phyloP scores from a whole-genome alignment of 345 rosid species.

The Pugionium cornutum region DNA sequence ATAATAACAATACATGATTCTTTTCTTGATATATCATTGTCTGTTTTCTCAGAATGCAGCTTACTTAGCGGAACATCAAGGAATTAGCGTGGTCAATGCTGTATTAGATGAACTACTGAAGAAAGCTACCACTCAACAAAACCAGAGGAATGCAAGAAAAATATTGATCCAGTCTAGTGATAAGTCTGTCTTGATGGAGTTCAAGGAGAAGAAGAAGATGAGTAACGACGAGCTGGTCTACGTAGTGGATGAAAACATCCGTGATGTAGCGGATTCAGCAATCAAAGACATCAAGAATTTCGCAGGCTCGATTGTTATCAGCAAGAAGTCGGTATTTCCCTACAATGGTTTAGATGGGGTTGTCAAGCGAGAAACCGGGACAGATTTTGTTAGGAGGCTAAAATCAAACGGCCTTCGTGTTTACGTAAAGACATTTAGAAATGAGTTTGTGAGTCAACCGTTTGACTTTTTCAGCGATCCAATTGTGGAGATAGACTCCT shows the following conservation, averaged over 20 bases:
- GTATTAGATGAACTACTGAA: conserved; percentile 51
- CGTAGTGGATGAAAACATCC: conserved; percentile 53
- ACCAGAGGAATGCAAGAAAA: conserved; percentile 42
- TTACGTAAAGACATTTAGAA: conserved; percentile 63
- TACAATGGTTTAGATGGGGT: background rate
- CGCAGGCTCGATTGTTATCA: conserved; percentile 61
- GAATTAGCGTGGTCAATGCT: conserved; percentile 48
- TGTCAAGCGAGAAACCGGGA: conserved; percentile 28
- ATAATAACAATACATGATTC: background rate
- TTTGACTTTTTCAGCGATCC: conserved; percentile 77
- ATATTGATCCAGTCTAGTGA: conserved; percentile 74
- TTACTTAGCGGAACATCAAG: conserved; percentile 57
- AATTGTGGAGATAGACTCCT: conserved; percentile 66
- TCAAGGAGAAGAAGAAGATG: conserved; percentile 53
- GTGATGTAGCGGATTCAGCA: conserved; percentile 47
- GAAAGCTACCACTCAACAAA: conserved; percentile 57
- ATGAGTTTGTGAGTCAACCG: conserved; percentile 72
- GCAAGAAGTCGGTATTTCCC: conserved; percentile 59
- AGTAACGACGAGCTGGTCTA: conserved; percentile 56
- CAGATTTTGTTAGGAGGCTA: conserved; percentile 48
- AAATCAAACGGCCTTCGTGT: conserved; percentile 54
- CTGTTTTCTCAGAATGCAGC: conserved; percentile 60
- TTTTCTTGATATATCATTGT: conserved; percentile 22
- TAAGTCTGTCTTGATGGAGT: conserved; percentile 64
- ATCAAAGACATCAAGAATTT: conserved; percentile 63